phyloP scores from a whole-genome alignment of 2,329 filamentous ascomycete genomes.

The Fusarium paranaense region DNA sequence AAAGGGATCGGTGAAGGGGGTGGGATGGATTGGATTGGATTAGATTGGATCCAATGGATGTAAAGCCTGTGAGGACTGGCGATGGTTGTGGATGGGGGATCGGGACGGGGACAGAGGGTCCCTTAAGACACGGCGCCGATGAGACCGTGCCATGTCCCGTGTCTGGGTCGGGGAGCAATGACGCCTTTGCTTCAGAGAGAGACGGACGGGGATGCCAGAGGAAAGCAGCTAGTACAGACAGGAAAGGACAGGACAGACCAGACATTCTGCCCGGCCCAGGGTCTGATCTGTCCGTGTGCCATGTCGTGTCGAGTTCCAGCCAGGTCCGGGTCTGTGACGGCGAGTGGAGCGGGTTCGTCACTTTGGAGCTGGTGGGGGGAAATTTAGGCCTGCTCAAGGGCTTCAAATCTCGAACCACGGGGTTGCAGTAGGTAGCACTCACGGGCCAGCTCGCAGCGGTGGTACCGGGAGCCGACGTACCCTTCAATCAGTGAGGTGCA shows the following conservation, averaged over 20 bases:
- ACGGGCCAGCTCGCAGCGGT: slow-evolving; percentile 22
- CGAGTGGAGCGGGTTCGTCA: slow-evolving; percentile 31
- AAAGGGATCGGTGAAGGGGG: slow-evolving; percentile 4
- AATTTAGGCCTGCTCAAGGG: slow-evolving; percentile 29
- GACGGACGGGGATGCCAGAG: slow-evolving; percentile 28
- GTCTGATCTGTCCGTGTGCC: slow-evolving; percentile 26
- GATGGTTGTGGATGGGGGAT: slow-evolving; percentile 29
- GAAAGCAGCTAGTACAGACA: slow-evolving; percentile 33
- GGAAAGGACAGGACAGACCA: not conserved
- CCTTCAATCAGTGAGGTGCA: slow-evolving; percentile 18
- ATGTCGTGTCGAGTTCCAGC: slow-evolving; percentile 28
- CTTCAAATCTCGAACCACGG: slow-evolving; percentile 36
- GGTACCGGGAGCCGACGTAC: slow-evolving; percentile 43
- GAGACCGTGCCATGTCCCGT: slow-evolving; percentile 34
- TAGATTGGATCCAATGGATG: not conserved
- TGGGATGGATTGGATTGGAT: slow-evolving; percentile 1
- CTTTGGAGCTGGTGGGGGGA: slow-evolving; percentile 25
- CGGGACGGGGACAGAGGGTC: slow-evolving; percentile 23
- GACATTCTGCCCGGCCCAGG: slow-evolving; percentile 34
- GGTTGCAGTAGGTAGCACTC: slow-evolving; percentile 18
- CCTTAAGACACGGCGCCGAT: slow-evolving; percentile 25
- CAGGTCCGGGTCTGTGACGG: slow-evolving; percentile 39
- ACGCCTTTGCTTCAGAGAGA: slow-evolving; percentile 31
- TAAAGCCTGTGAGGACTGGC: slow-evolving; percentile 5
- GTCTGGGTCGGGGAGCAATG: slow-evolving; percentile 34